Conservation (phyloP, 768 basidiomycete species). For the Agrocybe praecox region DNA sequence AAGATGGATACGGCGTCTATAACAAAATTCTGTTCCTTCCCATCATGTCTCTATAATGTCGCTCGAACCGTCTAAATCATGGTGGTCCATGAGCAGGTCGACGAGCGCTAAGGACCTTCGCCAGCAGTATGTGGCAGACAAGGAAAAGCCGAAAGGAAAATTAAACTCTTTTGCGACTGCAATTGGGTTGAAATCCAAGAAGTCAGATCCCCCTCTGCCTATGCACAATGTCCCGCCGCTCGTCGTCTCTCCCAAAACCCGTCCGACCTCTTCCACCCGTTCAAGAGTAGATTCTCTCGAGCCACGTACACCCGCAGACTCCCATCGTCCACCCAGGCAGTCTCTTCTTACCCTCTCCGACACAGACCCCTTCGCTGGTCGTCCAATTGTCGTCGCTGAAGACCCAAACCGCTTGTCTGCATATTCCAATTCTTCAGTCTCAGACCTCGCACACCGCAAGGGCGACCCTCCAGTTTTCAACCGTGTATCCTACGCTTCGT, state of each 20-base stretch:
- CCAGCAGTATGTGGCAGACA: conserved; percentile 30
- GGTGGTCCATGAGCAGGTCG: conserved; percentile 46
- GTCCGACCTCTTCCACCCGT: conserved; percentile 51
- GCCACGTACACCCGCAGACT: conserved; percentile 57
- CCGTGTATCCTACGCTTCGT: conserved; percentile 58
- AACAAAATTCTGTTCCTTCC: background rate
- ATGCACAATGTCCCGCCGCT: conserved; percentile 2
- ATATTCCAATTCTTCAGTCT: conserved; percentile 52
- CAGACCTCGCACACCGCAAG: conserved; percentile 44
- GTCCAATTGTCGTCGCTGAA: conserved; percentile 35
- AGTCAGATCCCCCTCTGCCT: conserved; percentile 48
- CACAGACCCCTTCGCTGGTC: conserved; percentile 63
- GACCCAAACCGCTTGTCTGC: conserved; percentile 54
- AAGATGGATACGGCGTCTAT: background rate
- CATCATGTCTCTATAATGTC: conserved; percentile 9
- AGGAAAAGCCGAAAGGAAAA: conserved; percentile 36
- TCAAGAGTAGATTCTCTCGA: conserved; percentile 57
- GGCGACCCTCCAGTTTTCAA: conserved; percentile 36
- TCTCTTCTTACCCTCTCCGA: conserved; percentile 68
- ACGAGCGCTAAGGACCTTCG: conserved; percentile 32
- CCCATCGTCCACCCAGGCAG: conserved; percentile 38
- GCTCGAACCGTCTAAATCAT: conserved; percentile 36
- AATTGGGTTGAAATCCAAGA: conserved; percentile 68
- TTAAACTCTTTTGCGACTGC: conserved; percentile 61
- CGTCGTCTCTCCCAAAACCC: conserved; percentile 31